phyloP scores from a whole-genome alignment of 176 grass and related monocot species.

The Eragrostis curvula region DNA sequence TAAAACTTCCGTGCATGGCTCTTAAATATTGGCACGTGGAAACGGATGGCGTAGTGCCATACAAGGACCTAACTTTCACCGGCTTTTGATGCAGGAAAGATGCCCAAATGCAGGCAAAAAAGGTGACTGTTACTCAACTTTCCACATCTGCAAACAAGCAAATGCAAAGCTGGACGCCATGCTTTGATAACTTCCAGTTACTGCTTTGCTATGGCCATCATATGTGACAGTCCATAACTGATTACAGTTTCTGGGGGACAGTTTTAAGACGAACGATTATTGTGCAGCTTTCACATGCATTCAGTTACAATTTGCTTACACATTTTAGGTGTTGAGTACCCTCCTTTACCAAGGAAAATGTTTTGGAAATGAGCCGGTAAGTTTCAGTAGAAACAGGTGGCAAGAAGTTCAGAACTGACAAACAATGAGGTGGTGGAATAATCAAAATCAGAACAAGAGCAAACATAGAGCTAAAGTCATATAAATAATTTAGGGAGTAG shows the following conservation, averaged over 20 bases:
- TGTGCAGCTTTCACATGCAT: background rate
- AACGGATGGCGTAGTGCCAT: background rate
- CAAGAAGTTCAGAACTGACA: background rate
- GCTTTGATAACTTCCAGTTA: background rate
- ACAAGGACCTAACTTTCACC: background rate
- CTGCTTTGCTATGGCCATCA: background rate
- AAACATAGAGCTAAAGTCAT: background rate
- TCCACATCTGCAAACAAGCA: background rate
- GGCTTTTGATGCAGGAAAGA: constrained; percentile 30
- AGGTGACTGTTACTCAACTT: background rate
- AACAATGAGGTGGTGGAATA: background rate
- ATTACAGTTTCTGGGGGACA: background rate
- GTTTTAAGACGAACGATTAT: background rate
- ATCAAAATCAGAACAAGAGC: background rate
- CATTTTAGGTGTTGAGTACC: background rate
- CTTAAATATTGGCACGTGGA: background rate
- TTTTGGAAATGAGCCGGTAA: background rate
- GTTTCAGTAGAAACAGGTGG: background rate
- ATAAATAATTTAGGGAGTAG: background rate
- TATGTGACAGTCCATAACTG: background rate
- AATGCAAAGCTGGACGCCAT: constrained; percentile 14
- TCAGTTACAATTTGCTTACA: background rate
- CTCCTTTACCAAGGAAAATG: background rate
- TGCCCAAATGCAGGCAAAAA: constrained; percentile 17
- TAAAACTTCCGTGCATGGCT: background rate